A percentile compares a stretch with the other conserved stretches of the same genome.
These are phyloP conservation scores for Sisymbrium altissimum DNA, from an alignment of 345 rosid genomes.

Conservation along the genomic window DNA sequence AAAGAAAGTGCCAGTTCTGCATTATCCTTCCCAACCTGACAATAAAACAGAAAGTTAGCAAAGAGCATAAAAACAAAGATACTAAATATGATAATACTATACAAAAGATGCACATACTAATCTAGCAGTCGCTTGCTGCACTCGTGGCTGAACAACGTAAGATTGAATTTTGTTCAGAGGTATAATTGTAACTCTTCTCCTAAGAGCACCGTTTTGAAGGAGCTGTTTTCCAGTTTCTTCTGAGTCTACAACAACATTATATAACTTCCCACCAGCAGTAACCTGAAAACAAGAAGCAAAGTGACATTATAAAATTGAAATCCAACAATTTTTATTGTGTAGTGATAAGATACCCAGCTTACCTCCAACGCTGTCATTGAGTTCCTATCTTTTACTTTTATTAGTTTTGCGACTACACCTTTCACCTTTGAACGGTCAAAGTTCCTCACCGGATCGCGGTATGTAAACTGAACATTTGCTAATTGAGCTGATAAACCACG, in stretches of 20 bases:
- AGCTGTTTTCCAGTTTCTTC: slow-evolving; percentile 91
- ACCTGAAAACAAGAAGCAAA: slow-evolving; percentile 51
- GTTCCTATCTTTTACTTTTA: slow-evolving; percentile 76
- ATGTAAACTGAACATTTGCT: slow-evolving; percentile 81
- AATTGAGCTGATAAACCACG: slow-evolving; percentile 67
- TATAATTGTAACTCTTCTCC: slow-evolving; percentile 86
- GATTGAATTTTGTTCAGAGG: slow-evolving; percentile 86
- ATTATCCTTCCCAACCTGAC: slow-evolving; percentile 90
- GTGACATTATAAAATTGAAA: slow-evolving; percentile 10
- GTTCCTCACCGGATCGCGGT: slow-evolving; percentile 76
- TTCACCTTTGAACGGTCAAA: slow-evolving; percentile 93
- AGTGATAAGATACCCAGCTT: slow-evolving; percentile 11
- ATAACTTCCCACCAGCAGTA: slow-evolving; percentile 88
- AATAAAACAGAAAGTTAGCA: background rate
- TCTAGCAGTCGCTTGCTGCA: slow-evolving; percentile 69
- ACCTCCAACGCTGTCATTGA: slow-evolving; percentile 97
- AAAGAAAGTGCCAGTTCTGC: slow-evolving; percentile 90
- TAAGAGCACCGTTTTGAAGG: slow-evolving; percentile 90
- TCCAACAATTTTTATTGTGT: slow-evolving; percentile 4
- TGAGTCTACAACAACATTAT: slow-evolving; percentile 86
- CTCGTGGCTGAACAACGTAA: slow-evolving; percentile 52
- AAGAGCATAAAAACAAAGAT: background rate
- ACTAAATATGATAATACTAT: background rate
- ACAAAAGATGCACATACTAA: slow-evolving; percentile 52
- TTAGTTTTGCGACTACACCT: slow-evolving; percentile 92